Evolutionary conservation across 2,329 filamentous ascomycete genomes (phyloP).

Genomic region (Pseudogymnoascus sp.): DNA sequence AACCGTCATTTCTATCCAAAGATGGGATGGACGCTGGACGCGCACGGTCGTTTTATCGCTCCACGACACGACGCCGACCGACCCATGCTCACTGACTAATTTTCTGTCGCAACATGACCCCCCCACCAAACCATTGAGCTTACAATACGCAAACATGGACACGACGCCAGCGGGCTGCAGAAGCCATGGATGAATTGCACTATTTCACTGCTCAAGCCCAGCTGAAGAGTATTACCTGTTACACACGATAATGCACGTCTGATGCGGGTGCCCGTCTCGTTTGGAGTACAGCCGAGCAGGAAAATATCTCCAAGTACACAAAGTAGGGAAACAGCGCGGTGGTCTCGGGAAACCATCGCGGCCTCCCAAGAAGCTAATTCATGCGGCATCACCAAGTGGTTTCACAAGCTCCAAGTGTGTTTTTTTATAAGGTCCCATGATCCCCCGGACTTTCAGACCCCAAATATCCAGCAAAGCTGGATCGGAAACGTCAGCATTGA

Average conservation of each 20-base stretch:
- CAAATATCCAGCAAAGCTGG: neutral
- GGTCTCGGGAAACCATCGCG: neutral
- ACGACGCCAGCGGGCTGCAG: neutral
- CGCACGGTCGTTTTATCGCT: neutral
- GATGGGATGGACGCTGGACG: neutral
- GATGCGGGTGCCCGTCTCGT: neutral
- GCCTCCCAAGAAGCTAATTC: slow-evolving; percentile 1
- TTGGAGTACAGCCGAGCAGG: neutral
- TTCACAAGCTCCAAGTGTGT: neutral
- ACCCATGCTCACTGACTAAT: neutral
- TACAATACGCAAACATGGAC: neutral
- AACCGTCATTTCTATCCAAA: neutral
- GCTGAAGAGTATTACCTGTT: neutral
- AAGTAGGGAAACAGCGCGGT: neutral
- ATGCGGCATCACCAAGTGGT: neutral
- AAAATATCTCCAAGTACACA: neutral
- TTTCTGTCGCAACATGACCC: neutral
- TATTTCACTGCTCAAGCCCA: neutral
- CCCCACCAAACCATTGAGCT: neutral
- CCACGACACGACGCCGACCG: neutral
- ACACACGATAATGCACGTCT: neutral
- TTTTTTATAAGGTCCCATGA: neutral
- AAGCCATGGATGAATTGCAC: neutral
- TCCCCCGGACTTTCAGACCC: neutral
- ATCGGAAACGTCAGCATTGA: neutral